A percentile compares a stretch with the other conserved stretches of the same genome.
phyloP scores from a whole-genome alignment of 2,329 filamentous ascomycete genomes.

The Cytospora leucostoma region DNA sequence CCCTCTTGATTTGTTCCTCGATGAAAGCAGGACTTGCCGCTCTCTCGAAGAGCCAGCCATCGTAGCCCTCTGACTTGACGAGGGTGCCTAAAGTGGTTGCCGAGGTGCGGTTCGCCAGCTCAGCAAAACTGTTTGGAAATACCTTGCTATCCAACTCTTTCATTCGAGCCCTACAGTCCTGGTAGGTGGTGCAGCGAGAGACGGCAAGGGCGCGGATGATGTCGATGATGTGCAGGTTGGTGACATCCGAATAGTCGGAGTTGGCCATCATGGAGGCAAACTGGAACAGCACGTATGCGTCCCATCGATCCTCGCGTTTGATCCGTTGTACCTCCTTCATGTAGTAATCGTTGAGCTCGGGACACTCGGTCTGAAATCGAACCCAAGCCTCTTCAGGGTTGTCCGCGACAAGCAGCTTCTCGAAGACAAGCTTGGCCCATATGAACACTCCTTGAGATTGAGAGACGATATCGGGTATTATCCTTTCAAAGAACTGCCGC shows the following conservation, averaged over 20 bases:
- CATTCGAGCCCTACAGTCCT: neutral
- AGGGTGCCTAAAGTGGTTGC: neutral
- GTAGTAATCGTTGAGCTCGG: constrained; percentile 1
- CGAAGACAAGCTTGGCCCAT: neutral
- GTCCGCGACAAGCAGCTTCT: neutral
- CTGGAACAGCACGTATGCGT: neutral
- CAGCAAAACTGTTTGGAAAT: neutral
- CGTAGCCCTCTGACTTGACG: neutral
- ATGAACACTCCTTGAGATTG: constrained; percentile 1
- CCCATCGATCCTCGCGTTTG: neutral
- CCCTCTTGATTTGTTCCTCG: neutral
- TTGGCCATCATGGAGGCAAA: neutral
- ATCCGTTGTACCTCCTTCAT: neutral
- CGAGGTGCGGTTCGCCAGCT: neutral
- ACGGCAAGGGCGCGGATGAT: neutral
- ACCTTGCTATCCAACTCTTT: neutral
- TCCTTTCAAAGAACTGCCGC: neutral
- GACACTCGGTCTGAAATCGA: neutral
- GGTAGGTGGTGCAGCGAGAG: neutral
- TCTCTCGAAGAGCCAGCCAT: neutral
- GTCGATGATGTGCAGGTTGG: neutral
- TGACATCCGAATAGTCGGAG: neutral
- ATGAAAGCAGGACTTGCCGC: neutral
- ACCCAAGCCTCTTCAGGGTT: neutral
- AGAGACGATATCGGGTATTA: neutral